Conservation (phyloP, 495 filamentous ascomycete species). For the Annulohypoxylon stygium region DNA sequence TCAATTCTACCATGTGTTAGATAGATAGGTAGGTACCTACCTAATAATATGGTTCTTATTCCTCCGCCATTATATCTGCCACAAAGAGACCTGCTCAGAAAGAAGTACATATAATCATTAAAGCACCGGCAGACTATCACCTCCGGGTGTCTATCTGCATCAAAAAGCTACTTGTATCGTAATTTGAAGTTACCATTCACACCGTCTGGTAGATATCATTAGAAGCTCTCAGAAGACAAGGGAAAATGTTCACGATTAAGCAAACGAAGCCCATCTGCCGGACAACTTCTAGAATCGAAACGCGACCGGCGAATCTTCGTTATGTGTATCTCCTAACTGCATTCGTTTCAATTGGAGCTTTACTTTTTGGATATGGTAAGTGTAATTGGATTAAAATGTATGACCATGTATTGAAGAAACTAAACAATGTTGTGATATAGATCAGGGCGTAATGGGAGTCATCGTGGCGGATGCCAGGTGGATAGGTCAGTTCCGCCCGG, state of each 20-base stretch:
- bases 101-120: no score
- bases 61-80: no score
- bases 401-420: not conserved
- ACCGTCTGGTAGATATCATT: not conserved
- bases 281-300: not conserved
- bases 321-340: constrained; percentile 39
- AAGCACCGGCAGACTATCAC: no score
- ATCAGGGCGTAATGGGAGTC: constrained; percentile 37
- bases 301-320: constrained; percentile 27
- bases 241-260: constrained; percentile 27
- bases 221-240: not conserved
- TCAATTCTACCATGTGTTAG: not conserved
- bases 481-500: constrained; percentile 26
- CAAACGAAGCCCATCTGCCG: constrained; percentile 29
- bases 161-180: not conserved
- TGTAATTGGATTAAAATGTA: not conserved
- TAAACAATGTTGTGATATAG: constrained; percentile 5
- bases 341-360: constrained; percentile 36
- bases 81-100: no score
- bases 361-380: constrained; percentile 44
- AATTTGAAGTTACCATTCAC: not conserved
- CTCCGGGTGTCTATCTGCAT: no score
- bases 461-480: constrained; percentile 35
- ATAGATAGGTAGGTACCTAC: no score
- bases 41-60: no score